A percentile compares a stretch with the other conserved stretches of the same genome.
Conservation (phyloP, 768 basidiomycete species). For the Myochromella boudieri region DNA sequence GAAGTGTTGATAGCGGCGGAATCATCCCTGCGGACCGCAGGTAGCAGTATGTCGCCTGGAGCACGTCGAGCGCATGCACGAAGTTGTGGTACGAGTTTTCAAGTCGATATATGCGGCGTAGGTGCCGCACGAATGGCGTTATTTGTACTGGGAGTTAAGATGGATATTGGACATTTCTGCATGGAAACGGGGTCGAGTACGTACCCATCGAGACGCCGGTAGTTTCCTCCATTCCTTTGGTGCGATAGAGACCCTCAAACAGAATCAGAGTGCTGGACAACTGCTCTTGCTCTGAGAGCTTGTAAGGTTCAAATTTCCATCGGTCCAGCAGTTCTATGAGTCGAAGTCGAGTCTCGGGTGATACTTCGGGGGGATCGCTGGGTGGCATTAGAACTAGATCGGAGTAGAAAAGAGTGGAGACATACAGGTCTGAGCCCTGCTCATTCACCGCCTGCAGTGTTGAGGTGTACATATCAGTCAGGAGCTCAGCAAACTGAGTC, state of each 20-base stretch:
- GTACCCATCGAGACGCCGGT: slow-evolving; percentile 58
- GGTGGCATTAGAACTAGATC: background rate
- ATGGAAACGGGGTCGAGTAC: slow-evolving; percentile 29
- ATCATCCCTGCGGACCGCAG: slow-evolving; percentile 77
- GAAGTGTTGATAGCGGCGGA: slow-evolving; percentile 71
- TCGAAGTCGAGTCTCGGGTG: slow-evolving; percentile 49
- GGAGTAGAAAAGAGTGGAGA: slow-evolving; percentile 12
- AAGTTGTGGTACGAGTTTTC: slow-evolving; percentile 98
- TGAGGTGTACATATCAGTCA: slow-evolving; percentile 83
- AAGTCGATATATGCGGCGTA: slow-evolving; percentile 88
- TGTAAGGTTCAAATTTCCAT: slow-evolving; percentile 93
- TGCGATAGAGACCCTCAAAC: slow-evolving; percentile 82
- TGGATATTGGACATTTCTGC: slow-evolving; percentile 12
- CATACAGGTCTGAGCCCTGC: slow-evolving; percentile 44
- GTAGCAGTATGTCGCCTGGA: slow-evolving; percentile 90
- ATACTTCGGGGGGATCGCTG: slow-evolving; percentile 49
- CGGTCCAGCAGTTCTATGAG: slow-evolving; percentile 69
- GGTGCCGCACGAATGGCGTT: slow-evolving; percentile 75
- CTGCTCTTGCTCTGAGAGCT: slow-evolving; percentile 79
- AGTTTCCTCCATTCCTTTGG: slow-evolving; percentile 68
- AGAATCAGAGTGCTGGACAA: slow-evolving; percentile 79
- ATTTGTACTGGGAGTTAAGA: slow-evolving; percentile 58
- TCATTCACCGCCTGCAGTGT: slow-evolving; percentile 72
- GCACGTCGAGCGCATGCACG: slow-evolving; percentile 93
- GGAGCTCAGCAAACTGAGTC: slow-evolving; percentile 74